Conservation (phyloP, 495 filamentous ascomycete species). For the Trichoderma parareesei region DNA sequence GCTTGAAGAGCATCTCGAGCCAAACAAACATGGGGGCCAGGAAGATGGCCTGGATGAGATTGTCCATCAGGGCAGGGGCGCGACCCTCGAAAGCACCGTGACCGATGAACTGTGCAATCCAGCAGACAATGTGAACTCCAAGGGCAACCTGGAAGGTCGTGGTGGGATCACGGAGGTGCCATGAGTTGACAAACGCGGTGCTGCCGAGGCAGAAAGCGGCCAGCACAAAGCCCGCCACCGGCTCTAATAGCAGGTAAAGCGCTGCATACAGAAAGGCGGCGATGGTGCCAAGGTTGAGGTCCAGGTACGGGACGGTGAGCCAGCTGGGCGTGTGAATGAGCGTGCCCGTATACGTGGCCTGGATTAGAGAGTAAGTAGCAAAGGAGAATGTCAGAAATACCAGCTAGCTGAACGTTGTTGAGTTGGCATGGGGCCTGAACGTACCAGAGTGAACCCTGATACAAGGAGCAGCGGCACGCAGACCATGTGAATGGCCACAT, state of each 20-base stretch:
- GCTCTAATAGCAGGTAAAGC: slow-evolving; percentile 88
- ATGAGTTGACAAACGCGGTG: slow-evolving; percentile 66
- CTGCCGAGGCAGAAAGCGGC: slow-evolving; percentile 64
- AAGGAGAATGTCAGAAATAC: neutral
- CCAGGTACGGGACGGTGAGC: slow-evolving; percentile 66
- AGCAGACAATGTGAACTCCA: slow-evolving; percentile 60
- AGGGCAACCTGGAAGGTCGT: slow-evolving; percentile 63
- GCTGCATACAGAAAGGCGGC: slow-evolving; percentile 58
- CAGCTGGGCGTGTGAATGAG: slow-evolving; percentile 62
- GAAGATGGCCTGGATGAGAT: slow-evolving; percentile 81
- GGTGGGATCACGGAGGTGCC: slow-evolving; percentile 56
- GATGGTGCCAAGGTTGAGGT: slow-evolving; percentile 73
- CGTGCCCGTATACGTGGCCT: slow-evolving; percentile 71
- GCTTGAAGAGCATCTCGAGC: slow-evolving; percentile 86
- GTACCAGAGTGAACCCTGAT: slow-evolving; percentile 71
- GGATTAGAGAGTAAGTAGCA: slow-evolving; percentile 11
- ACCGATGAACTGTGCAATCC: slow-evolving; percentile 84
- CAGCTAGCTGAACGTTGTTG: neutral
- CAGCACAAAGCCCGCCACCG: slow-evolving; percentile 71
- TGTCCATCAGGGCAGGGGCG: slow-evolving; percentile 84
- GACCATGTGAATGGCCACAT: slow-evolving; percentile 80
- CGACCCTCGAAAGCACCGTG: slow-evolving; percentile 85
- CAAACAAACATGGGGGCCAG: slow-evolving; percentile 98
- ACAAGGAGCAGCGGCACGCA: slow-evolving; percentile 83
- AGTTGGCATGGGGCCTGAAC: slow-evolving; percentile 14